These are phyloP conservation scores for Apiospora hydei DNA, from an alignment of 2,329 filamentous ascomycete genomes.

Conservation along the genomic window DNA sequence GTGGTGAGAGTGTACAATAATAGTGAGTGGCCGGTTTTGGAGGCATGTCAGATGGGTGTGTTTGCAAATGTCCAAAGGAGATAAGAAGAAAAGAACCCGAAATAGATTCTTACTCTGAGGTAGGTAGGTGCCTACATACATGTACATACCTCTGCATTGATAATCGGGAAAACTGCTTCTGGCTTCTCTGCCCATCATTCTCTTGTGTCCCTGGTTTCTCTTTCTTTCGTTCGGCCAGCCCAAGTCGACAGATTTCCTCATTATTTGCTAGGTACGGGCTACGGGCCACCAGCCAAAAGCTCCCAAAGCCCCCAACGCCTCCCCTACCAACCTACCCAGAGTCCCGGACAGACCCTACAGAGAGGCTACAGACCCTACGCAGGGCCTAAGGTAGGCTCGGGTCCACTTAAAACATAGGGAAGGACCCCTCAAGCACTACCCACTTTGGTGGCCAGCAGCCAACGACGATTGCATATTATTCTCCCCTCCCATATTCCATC, in stretches of 20 bases:
- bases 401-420: slow-evolving; percentile 12
- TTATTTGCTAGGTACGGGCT: not conserved
- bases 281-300: not conserved
- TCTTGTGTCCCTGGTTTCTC: not conserved
- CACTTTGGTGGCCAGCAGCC: slow-evolving; percentile 17
- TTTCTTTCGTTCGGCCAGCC: not conserved
- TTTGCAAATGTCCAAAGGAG: not conserved
- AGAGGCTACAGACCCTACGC: not conserved
- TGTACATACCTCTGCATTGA: too few species aligned
- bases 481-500: slow-evolving; percentile 18
- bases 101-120: not conserved
- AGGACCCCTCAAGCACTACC: slow-evolving; percentile 21
- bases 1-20: not conserved
- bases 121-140: too few species aligned
- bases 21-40: not conserved
- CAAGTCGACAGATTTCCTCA: not conserved
- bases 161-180: not conserved
- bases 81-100: not conserved
- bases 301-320: not conserved
- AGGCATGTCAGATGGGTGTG: not conserved
- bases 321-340: not conserved
- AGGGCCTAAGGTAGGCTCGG: slow-evolving; percentile 6
- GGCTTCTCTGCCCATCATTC: not conserved
- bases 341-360: not conserved
- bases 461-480: slow-evolving; percentile 18